Conservation (phyloP, 1,139 yeast genomes). For the Blastobotrys capitulatus region DNA sequence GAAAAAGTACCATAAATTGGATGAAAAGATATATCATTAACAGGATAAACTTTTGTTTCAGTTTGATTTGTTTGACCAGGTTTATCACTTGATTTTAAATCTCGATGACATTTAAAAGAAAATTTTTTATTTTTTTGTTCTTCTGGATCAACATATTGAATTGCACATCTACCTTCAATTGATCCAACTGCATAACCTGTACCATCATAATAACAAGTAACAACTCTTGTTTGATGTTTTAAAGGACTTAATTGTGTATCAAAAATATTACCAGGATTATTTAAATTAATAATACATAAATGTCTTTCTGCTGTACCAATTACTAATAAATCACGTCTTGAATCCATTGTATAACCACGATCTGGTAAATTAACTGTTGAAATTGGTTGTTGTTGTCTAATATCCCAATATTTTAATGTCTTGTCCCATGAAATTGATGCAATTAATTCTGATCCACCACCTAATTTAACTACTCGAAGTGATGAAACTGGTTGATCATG, state of each 20-base stretch:
- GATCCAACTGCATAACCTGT: constrained; percentile 92
- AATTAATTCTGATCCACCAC: constrained; percentile 67
- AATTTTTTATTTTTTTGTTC: constrained; percentile 65
- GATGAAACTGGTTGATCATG: constrained; percentile 79
- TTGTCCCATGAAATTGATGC: constrained; percentile 98
- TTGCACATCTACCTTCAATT: constrained; percentile 95
- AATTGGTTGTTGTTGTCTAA: constrained; percentile 80
- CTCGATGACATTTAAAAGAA: constrained; percentile 91
- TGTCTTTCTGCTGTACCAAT: constrained; percentile 93
- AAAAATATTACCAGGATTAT: constrained; percentile 76
- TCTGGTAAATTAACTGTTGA: constrained; percentile 82
- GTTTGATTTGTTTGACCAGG: constrained; percentile 11
- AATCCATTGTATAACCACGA: constrained; percentile 85
- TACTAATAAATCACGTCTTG: constrained; percentile 72
- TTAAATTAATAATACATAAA: constrained; percentile 65
- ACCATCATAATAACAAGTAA: constrained; percentile 82
- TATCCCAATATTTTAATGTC: constrained; percentile 90
- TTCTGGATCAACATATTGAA: constrained; percentile 82
- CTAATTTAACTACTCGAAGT: constrained; percentile 61
- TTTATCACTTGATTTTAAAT: constrained; percentile 37
- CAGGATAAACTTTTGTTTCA: constrained; percentile 58
- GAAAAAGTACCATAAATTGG: constrained; percentile 87
- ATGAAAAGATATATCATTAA: constrained; percentile 79
- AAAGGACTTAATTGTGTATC: constrained; percentile 74
- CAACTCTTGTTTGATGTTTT: constrained; percentile 82